Evolutionary conservation across 2,329 filamentous ascomycete species (phyloP), one percentile per base, ranked within the genome.

Genomic region (Polychaeton citri): DNA sequence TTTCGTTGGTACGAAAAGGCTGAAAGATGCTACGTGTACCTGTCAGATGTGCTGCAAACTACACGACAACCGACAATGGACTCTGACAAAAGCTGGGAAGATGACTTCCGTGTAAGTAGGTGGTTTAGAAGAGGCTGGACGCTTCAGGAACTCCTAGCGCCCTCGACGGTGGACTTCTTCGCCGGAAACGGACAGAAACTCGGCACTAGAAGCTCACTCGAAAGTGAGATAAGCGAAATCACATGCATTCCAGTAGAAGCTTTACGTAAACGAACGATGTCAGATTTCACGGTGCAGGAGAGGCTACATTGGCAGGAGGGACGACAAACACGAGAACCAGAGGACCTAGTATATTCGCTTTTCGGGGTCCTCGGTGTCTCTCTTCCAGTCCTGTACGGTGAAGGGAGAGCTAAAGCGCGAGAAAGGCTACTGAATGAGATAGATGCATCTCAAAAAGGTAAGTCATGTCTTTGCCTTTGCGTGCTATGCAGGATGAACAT

Each of bases 311-410:
- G 45, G 45, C 36, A 21, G 6, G 17, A 12, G 10, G 30, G 33
- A 2, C 26, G 45, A 10, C 3, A 19, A 6, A 44, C 43, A 6
- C 38, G 17, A n/a, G 20, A 52, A 3, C 2, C 35, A 0, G 64
- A 68, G 32, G 65, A 68, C 28, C 50, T 51, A 16, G 60, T 59
- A 1, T 69, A 68, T 31, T 65, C 52, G 3, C 47, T 69, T 0
- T 39, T 68, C 2, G 65, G 65, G 0, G 51, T 68, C 0, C 66
- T 68, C 17, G 51, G 51, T 1, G 50, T 68, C 19, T 52, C 59
- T 18, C 62, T 68, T 55, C 55, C 61, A 0, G 38, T 65, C 1
- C 33, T 65, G 0, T 68, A 68, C 35, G 64, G 64, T 0, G 53
- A 55, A 34, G 49, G 48, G 8, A 32, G 21, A 20, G 17, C 3